These are phyloP conservation scores for Periglandula ipomoeae DNA, from an alignment of 2,329 filamentous ascomycete species.

Conservation along the genomic window DNA sequence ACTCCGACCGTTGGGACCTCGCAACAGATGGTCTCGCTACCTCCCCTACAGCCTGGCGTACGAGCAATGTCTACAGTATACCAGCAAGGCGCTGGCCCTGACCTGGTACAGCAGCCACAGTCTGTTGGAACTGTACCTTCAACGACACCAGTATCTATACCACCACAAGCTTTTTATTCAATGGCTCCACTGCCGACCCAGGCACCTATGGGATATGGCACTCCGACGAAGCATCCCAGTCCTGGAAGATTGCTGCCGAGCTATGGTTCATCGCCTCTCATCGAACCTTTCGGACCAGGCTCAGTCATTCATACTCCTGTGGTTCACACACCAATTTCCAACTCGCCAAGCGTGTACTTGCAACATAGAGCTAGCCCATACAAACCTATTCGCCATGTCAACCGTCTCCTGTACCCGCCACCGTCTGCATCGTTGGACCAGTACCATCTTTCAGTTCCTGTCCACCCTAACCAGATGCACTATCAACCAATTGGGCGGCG, in stretches of 20 bases:
- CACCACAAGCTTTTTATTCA: slow-evolving; percentile 13
- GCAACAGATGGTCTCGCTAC: slow-evolving; percentile 42
- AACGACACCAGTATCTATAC: slow-evolving; percentile 13
- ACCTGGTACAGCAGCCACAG: slow-evolving; percentile 27
- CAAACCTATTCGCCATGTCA: slow-evolving; percentile 79
- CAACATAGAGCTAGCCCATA: slow-evolving; percentile 88
- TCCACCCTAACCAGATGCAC: slow-evolving; percentile 67
- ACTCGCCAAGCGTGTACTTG: slow-evolving; percentile 82
- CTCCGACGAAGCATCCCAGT: slow-evolving; percentile 45
- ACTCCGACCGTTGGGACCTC: slow-evolving; percentile 26
- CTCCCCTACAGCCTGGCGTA: slow-evolving; percentile 49
- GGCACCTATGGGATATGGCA: slow-evolving; percentile 32
- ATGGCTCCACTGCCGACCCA: slow-evolving; percentile 16
- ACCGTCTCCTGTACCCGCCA: slow-evolving; percentile 83
- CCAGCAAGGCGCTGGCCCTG: slow-evolving; percentile 37
- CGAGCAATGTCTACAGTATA: slow-evolving; percentile 75
- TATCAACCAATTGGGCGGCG: slow-evolving; percentile 69
- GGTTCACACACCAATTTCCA: slow-evolving; percentile 54
- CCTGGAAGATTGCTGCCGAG: slow-evolving; percentile 36
- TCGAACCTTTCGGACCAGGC: slow-evolving; percentile 46
- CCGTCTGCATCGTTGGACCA: slow-evolving; percentile 71
- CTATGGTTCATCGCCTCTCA: slow-evolving; percentile 55
- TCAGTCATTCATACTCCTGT: slow-evolving; percentile 49
- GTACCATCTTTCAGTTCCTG: slow-evolving; percentile 50
- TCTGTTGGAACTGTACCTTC: slow-evolving; percentile 18